phyloP scores from a whole-genome alignment of 345 rosid species.

The Dipteronia sinensis region DNA sequence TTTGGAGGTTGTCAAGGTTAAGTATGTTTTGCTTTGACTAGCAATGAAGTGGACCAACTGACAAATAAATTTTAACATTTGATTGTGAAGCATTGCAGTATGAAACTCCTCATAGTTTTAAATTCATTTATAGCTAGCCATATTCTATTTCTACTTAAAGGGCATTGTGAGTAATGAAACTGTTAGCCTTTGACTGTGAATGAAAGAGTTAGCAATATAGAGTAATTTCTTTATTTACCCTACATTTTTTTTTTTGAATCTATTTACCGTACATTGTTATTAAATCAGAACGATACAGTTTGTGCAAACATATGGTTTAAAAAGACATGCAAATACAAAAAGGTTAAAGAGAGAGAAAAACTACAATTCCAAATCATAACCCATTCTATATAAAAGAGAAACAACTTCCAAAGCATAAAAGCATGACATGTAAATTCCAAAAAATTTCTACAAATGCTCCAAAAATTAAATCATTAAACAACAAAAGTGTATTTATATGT shows the following conservation, averaged over 20 bases:
- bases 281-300: background rate
- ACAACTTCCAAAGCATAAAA: background rate
- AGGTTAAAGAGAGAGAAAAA: background rate
- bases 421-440: background rate
- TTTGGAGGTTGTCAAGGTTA: background rate
- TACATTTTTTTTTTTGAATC: too few relatives aligned
- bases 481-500: constrained; percentile 1
- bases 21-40: background rate
- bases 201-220: background rate
- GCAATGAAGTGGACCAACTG: background rate
- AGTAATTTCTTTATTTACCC: background rate
- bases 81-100: background rate
- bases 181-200: too few relatives aligned
- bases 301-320: background rate
- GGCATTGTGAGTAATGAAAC: background rate
- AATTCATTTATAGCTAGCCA: background rate
- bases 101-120: background rate
- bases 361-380: background rate
- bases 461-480: background rate
- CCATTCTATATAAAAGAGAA: background rate
- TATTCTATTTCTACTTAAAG: constrained; percentile 1
- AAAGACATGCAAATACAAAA: background rate
- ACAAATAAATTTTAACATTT: background rate
- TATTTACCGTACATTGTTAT: background rate
- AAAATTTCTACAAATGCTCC: background rate